phyloP scores from a whole-genome alignment of 495 filamentous ascomycete genomes.

The Daldinia bambusicola region DNA sequence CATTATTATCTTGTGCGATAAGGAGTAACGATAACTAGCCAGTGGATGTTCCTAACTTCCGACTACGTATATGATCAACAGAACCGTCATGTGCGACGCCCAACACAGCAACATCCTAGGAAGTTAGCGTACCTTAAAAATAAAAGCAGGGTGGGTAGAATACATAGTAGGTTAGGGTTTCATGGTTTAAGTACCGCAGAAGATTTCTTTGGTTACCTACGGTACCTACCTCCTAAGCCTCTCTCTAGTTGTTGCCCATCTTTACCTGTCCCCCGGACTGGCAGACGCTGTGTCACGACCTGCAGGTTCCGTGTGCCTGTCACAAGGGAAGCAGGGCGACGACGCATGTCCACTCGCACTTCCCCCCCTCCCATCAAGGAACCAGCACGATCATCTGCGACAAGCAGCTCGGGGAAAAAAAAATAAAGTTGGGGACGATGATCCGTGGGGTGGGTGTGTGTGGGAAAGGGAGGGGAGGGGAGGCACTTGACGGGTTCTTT shows the following conservation, averaged over 20 bases:
- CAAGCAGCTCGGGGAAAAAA: conserved; percentile 15
- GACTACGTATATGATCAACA: conserved; percentile 33
- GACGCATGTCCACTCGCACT: conserved; percentile 29
- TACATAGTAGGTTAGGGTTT: background rate
- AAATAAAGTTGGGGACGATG: conserved; percentile 35
- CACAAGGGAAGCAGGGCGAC: conserved; percentile 30
- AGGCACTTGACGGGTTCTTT: conserved; percentile 11
- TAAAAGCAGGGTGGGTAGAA: background rate
- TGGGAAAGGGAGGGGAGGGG: background rate
- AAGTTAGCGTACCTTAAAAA: background rate
- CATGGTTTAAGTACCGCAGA: background rate
- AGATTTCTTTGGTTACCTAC: background rate
- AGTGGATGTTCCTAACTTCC: conserved; percentile 23
- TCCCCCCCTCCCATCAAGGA: conserved; percentile 28
- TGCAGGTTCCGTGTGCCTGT: conserved; percentile 40
- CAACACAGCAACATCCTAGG: background rate
- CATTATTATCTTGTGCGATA: background rate
- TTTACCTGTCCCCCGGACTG: conserved; percentile 32
- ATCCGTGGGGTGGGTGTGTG: conserved; percentile 32
- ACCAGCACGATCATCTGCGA: conserved; percentile 30
- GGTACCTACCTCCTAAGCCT: no score
- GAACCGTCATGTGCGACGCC: conserved; percentile 26
- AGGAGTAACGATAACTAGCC: background rate
- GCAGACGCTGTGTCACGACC: conserved; percentile 35
- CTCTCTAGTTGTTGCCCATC: background rate